Evolutionary conservation across 805 yeast species (phyloP).

Genomic region (Candida morakotiae): DNA sequence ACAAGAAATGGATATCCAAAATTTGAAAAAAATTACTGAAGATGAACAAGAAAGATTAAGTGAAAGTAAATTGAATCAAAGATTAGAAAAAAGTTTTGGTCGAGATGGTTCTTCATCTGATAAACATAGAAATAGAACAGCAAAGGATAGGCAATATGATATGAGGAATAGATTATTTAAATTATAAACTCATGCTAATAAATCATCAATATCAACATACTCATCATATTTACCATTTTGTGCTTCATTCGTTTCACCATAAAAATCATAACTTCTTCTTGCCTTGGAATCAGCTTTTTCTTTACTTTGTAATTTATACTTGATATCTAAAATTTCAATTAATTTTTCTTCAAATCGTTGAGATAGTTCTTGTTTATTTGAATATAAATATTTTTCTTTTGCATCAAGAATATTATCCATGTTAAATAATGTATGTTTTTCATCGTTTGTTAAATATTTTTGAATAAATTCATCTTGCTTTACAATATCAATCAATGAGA

Average conservation of each 20-base stretch:
- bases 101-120: slow-evolving; percentile 34
- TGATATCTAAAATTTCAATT: slow-evolving; percentile 17
- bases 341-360: slow-evolving; percentile 13
- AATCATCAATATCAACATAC: slow-evolving; percentile 9
- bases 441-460: slow-evolving; percentile 14
- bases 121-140: slow-evolving; percentile 36
- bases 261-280: not conserved
- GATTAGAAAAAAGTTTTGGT: slow-evolving; percentile 33
- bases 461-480: slow-evolving; percentile 22
- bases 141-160: slow-evolving; percentile 42
- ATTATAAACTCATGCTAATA: slow-evolving; percentile 11
- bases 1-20: slow-evolving; percentile 21
- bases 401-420: slow-evolving; percentile 21
- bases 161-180: slow-evolving; percentile 35
- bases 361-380: slow-evolving; percentile 8
- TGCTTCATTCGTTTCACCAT: not conserved
- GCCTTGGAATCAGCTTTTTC: slow-evolving; percentile 10
- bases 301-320: slow-evolving; percentile 19
- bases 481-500: slow-evolving; percentile 16
- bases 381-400: slow-evolving; percentile 1
- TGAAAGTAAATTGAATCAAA: slow-evolving; percentile 22
- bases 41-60: slow-evolving; percentile 27
- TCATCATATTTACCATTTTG: slow-evolving; percentile 8
- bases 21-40: slow-evolving; percentile 19
- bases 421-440: slow-evolving; percentile 28